phyloP scores from a whole-genome alignment of 176 grass and related monocot species.

The Hyparrhenia diplandra region DNA sequence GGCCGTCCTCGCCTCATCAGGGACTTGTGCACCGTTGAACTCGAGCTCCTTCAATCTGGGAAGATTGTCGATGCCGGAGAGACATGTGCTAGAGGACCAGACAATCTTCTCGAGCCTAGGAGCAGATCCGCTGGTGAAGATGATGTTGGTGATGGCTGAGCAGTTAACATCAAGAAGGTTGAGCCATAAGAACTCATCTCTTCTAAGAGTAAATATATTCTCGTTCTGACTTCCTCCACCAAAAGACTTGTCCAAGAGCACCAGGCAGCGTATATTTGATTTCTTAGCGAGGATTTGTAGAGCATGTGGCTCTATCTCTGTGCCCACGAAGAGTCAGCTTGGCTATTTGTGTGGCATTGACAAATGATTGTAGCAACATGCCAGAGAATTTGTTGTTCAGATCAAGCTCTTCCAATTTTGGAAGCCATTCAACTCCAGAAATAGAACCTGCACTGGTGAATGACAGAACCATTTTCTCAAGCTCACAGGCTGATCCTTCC shows the following conservation, averaged over 20 bases:
- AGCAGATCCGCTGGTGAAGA: neutral
- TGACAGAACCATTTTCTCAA: neutral
- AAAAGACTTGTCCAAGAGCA: neutral
- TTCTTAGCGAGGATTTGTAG: neutral
- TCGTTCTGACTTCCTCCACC: neutral
- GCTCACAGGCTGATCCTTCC: neutral
- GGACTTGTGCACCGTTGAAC: neutral
- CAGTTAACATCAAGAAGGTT: neutral
- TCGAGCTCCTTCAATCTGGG: neutral
- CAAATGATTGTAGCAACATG: neutral
- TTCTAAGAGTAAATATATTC: neutral
- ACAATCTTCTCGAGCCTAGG: constrained; percentile 9
- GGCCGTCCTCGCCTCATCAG: neutral
- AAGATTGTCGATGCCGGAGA: neutral
- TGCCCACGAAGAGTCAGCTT: neutral
- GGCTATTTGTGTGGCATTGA: neutral
- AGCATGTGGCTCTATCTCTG: neutral
- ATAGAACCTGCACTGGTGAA: neutral
- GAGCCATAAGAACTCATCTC: neutral
- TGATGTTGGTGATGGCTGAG: neutral
- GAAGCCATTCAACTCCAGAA: neutral
- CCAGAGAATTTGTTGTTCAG: neutral
- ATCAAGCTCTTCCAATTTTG: neutral
- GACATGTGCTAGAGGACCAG: neutral
- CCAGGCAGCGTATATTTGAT: neutral